Conservation (phyloP, 2,329 filamentous ascomycete genomes). For the Epichloe baconii region DNA sequence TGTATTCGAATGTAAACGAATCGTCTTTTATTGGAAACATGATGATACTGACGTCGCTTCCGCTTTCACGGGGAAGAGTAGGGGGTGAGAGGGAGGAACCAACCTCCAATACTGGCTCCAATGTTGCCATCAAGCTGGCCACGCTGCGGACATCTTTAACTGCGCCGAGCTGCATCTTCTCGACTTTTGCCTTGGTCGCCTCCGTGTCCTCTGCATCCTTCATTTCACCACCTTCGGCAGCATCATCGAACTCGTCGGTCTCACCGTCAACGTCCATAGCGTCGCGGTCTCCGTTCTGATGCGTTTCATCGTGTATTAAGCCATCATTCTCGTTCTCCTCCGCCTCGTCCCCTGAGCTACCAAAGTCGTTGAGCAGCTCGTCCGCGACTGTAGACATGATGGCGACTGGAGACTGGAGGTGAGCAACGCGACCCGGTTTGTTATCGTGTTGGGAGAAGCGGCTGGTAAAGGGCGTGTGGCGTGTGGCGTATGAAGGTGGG, state of each 20-base stretch:
- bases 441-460: not conserved
- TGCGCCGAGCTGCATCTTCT: constrained; percentile 64
- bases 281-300: constrained; percentile 25
- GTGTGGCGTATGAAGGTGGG: not conserved
- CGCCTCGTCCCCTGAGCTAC: constrained; percentile 57
- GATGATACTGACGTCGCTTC: constrained; percentile 6
- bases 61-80: constrained; percentile 11
- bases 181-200: constrained; percentile 63
- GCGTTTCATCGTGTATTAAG: constrained; percentile 27
- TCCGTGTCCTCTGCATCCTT: constrained; percentile 50
- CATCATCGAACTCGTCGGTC: constrained; percentile 29
- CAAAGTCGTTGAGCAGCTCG: constrained; percentile 69
- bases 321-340: constrained; percentile 46
- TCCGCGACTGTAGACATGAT: constrained; percentile 83
- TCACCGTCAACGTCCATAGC: constrained; percentile 48
- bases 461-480: not conserved
- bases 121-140: constrained; percentile 64
- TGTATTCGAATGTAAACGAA: constrained; percentile 48
- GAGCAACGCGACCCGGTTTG: not conserved
- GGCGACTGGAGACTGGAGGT: constrained; percentile 5
- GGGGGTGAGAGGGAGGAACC: constrained; percentile 20
- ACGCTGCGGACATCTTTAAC: constrained; percentile 71
- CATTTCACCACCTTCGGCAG: constrained; percentile 42
- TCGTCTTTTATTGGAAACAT: constrained; percentile 13
- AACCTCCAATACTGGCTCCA: constrained; percentile 74